Evolutionary conservation across 2,329 filamentous ascomycete genomes (phyloP).

Genomic region (Claviceps capensis): DNA sequence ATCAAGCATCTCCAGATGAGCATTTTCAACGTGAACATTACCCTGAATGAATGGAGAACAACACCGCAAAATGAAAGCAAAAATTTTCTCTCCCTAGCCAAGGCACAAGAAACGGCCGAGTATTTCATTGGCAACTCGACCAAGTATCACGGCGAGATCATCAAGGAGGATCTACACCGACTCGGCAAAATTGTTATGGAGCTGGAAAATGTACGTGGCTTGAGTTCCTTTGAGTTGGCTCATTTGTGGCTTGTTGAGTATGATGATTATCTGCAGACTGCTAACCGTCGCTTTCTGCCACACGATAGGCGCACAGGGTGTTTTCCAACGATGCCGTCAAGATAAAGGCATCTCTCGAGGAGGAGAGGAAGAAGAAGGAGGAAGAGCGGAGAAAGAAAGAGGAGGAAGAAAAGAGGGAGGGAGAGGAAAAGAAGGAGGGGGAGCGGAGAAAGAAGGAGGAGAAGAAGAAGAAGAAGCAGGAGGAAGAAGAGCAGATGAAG

Average conservation of each 20-base stretch:
- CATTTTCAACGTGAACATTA: neutral
- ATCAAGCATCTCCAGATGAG: neutral
- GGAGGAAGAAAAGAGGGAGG: neutral
- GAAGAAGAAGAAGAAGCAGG: neutral
- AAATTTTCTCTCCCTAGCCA: neutral
- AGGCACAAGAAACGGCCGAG: neutral
- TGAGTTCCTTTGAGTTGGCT: neutral
- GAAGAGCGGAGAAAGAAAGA: neutral
- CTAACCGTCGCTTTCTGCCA: neutral
- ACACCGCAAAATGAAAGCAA: neutral
- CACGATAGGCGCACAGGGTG: neutral
- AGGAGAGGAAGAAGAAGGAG: neutral
- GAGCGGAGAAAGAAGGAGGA: neutral
- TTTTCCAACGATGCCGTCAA: neutral
- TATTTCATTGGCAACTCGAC: neutral
- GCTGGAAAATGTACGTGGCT: neutral
- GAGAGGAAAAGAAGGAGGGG: neutral
- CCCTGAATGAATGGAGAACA: neutral
- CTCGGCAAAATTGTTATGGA: neutral
- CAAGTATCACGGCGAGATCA: neutral
- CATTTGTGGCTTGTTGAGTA: neutral
- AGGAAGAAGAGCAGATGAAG: neutral
- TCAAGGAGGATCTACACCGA: constrained; percentile 1
- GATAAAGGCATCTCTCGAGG: neutral
- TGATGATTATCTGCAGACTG: neutral